Percentiles rank a stretch among this genome's conserved stretches.
Conservation (phyloP, 2,329 filamentous ascomycete genomes). For the Cytospora mali region DNA sequence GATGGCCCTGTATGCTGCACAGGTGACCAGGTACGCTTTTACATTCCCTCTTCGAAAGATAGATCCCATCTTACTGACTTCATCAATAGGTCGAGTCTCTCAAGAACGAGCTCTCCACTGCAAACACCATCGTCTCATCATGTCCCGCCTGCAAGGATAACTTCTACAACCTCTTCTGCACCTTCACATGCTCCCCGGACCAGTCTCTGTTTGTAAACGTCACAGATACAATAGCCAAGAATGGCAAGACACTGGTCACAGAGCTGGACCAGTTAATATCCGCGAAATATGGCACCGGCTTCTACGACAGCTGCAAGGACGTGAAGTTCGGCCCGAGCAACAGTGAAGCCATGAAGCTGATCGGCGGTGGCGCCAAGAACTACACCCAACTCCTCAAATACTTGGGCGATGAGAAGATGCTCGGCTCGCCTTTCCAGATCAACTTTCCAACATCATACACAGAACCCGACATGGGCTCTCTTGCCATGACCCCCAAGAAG, state of each 20-base stretch:
- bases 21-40: conserved; percentile 66
- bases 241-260: conserved; percentile 68
- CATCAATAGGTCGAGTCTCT: conserved; percentile 69
- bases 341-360: conserved; percentile 90
- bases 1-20: conserved; percentile 84
- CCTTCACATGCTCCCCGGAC: conserved; percentile 96
- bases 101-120: conserved; percentile 81
- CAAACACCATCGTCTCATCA: conserved; percentile 84
- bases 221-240: conserved; percentile 69
- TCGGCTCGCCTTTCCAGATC: conserved; percentile 97
- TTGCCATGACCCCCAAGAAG: conserved; percentile 73
- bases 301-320: conserved; percentile 98
- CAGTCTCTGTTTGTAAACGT: conserved; percentile 96
- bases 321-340: conserved; percentile 97
- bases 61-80: background rate
- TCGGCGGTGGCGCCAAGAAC: conserved; percentile 92
- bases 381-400: conserved; percentile 88
- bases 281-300: conserved; percentile 78
- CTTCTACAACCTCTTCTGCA: conserved; percentile 98
- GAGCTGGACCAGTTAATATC: conserved; percentile 90
- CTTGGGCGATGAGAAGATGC: conserved; percentile 84
- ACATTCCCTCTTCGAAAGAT: background rate
- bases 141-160: conserved; percentile 98
- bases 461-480: conserved; percentile 70
- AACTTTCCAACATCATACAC: conserved; percentile 74